These are phyloP conservation scores for Graphilbum fragrans DNA, from an alignment of 2,329 filamentous ascomycete species.

Conservation along the genomic window DNA sequence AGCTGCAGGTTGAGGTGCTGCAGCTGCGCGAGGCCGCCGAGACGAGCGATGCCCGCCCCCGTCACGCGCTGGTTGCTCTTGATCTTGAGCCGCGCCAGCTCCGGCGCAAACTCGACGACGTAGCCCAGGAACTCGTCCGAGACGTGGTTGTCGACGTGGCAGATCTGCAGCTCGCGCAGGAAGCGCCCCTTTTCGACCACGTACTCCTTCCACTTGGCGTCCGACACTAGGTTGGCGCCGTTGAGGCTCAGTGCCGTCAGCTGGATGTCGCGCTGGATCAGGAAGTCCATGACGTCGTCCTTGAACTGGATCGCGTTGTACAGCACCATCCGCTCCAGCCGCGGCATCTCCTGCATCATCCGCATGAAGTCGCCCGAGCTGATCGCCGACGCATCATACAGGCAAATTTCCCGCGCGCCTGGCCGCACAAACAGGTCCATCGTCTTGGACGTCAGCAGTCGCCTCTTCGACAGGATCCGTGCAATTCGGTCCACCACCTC, in stretches of 20 bases:
- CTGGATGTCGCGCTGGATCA: slow-evolving; percentile 54
- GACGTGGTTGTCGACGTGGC: slow-evolving; percentile 74
- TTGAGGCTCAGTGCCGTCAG: slow-evolving; percentile 69
- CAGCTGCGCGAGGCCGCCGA: slow-evolving; percentile 51
- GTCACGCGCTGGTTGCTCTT: slow-evolving; percentile 67
- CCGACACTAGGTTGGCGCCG: slow-evolving; percentile 71
- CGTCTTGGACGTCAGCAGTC: slow-evolving; percentile 40
- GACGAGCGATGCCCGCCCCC: slow-evolving; percentile 49
- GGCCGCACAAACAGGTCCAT: slow-evolving; percentile 46
- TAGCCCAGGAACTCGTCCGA: slow-evolving; percentile 54
- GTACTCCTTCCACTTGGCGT: slow-evolving; percentile 61
- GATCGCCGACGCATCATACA: slow-evolving; percentile 53
- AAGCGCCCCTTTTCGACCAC: slow-evolving; percentile 52
- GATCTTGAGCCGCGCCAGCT: slow-evolving; percentile 65
- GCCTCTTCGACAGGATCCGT: slow-evolving; percentile 46
- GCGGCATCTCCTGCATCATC: slow-evolving; percentile 65
- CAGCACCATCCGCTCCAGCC: slow-evolving; percentile 58
- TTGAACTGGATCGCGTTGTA: slow-evolving; percentile 89
- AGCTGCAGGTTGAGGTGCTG: slow-evolving; percentile 67
- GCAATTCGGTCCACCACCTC: slow-evolving; percentile 46
- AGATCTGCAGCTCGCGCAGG: slow-evolving; percentile 62
- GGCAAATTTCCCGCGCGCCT: slow-evolving; percentile 33
- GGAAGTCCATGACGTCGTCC: slow-evolving; percentile 69
- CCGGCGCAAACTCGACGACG: slow-evolving; percentile 53
- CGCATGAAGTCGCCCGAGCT: slow-evolving; percentile 64